Evolutionary conservation across 2,329 filamentous ascomycete genomes (phyloP).

Genomic region (Capronia americana): DNA sequence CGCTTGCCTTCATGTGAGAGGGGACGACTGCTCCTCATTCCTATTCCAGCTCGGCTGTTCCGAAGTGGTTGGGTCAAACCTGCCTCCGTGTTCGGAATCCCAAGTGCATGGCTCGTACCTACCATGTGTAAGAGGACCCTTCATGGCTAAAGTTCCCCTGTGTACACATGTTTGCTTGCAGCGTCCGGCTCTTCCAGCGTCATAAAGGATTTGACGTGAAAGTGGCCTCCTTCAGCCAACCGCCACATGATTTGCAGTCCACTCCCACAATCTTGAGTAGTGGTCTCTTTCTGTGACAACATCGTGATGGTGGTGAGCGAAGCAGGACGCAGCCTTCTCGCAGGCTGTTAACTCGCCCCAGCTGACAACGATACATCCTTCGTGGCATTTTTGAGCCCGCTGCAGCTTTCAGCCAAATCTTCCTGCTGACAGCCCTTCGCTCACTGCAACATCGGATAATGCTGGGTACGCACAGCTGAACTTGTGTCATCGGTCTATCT

Average conservation of each 20-base stretch:
- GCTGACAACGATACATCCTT: background rate
- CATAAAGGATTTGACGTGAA: constrained; percentile 19
- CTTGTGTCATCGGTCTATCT: background rate
- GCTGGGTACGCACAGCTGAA: background rate
- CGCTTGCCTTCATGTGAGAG: constrained; percentile 7
- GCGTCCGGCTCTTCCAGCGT: constrained; percentile 3
- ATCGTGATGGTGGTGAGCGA: background rate
- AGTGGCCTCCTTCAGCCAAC: constrained; percentile 7
- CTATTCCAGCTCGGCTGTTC: constrained; percentile 10
- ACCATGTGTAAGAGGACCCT: background rate
- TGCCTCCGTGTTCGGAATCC: background rate
- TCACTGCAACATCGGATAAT: background rate
- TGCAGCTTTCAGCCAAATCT: background rate
- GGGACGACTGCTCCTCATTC: constrained; percentile 1
- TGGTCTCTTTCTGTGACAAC: background rate
- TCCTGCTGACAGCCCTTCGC: background rate
- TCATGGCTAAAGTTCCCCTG: background rate
- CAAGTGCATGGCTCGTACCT: background rate
- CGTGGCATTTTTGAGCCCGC: background rate
- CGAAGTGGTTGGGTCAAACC: background rate
- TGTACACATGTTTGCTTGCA: background rate
- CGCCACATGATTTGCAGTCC: background rate
- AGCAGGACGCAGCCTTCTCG: background rate
- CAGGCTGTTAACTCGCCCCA: background rate
- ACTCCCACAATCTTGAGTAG: background rate